Base-by-base conservation (phyloP, 192 early-diverging fungal genomes). In the Coemansia sp. region DNA sequence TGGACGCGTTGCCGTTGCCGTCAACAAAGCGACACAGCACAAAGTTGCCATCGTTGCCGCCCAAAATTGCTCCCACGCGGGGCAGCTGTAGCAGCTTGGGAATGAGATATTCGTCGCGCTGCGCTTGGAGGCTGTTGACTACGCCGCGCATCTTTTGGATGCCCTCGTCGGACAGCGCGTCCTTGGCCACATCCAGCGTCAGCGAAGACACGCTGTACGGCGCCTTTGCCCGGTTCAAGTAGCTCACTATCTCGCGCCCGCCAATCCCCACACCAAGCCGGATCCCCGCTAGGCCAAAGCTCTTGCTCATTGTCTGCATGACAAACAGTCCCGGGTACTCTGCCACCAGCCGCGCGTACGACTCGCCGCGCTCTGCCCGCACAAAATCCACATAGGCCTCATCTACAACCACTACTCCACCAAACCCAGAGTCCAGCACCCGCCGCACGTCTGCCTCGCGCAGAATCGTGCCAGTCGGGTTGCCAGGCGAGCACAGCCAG, bases 341-440 rank as follows among this genome's bases (percentile, higher is more conserved):
- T 19, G 72, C 67, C 21, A 94, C 89, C 91, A 94, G 94, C 37
- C 73, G 70, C 3, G 92, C 93, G 5, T 91, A 89, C 12, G 91
- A 89, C n/a, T 86, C 87, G 21, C 89, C 87, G 32, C 85, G 83
- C 9, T 78, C 83, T 12, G 84, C 50, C 29, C 88, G 86, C 63
- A 91, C 87, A 85, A 99, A 99, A 79, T 99, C 98, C 27, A 98
- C 89, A 76, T 99, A 98, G 3, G 98, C 98, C 77, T 99, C 98
- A 85, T 99, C 98, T 1, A 99, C 90, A 11, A 93, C 92, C 4
- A 99, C 95, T n/a, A 99, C 70, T 4, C 97, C 97, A 21, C 85
- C 85, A 76, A 86, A 95, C 44, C 45, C 77, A 10, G 73, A 76
- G 27, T 79, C 77, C 4, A 84, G 74, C 38, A 84, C 63, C 34